These are phyloP conservation scores for Schizochytrium sp. DNA, from an alignment of 108 stramenopile species.

Conservation along the genomic window DNA sequence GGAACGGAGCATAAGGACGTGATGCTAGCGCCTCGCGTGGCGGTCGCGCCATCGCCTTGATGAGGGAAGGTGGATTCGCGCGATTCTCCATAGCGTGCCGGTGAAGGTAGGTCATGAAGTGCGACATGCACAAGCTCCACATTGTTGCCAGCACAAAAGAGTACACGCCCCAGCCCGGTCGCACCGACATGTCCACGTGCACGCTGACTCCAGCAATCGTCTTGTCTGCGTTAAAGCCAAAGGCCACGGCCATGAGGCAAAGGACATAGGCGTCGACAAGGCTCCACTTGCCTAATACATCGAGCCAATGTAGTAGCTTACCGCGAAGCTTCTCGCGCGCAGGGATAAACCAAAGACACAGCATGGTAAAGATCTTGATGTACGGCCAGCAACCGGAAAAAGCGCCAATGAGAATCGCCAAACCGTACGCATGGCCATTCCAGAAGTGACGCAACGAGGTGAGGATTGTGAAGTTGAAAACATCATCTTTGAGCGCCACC, in stretches of 20 bases:
- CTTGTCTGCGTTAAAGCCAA: conserved; percentile 61
- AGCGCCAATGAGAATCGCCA: conserved; percentile 66
- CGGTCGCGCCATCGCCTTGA: neutral
- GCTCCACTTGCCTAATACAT: conserved; percentile 74
- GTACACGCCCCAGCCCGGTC: conserved; percentile 61
- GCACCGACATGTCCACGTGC: conserved; percentile 19
- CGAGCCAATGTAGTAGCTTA: conserved; percentile 58
- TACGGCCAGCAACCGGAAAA: conserved; percentile 89
- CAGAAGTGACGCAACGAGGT: conserved; percentile 68
- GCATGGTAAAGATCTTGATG: conserved; percentile 65
- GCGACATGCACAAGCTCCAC: conserved; percentile 63
- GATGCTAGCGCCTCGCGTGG: neutral
- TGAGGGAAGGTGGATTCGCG: neutral
- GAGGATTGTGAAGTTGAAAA: conserved; percentile 34
- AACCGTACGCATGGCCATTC: conserved; percentile 66
- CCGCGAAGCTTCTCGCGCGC: conserved; percentile 45
- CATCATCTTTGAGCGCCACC: neutral
- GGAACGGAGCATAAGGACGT: neutral
- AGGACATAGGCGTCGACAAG: conserved; percentile 80
- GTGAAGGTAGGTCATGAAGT: conserved; percentile 32
- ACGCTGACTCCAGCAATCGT: conserved; percentile 29
- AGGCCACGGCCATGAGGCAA: conserved; percentile 81
- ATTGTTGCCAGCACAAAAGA: conserved; percentile 74
- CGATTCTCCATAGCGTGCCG: neutral
- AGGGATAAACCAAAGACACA: conserved; percentile 58